phyloP scores from a whole-genome alignment of 2,329 filamentous ascomycete genomes.

The Paraphoma sp. region DNA sequence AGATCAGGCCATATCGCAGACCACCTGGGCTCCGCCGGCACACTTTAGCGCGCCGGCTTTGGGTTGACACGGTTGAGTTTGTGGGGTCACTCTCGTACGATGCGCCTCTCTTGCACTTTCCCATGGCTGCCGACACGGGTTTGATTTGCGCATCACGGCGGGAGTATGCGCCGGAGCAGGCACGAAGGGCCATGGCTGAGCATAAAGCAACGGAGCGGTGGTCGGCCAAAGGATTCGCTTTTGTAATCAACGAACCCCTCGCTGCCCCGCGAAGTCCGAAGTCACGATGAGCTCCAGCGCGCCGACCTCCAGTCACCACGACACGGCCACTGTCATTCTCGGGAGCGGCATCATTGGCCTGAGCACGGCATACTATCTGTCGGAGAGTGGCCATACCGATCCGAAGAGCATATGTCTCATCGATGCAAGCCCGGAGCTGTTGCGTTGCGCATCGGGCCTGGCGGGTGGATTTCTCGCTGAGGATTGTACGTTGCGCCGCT shows the following conservation, averaged over 20 bases:
- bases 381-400: constrained; percentile 47
- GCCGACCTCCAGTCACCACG: background rate
- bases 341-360: constrained; percentile 55
- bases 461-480: constrained; percentile 76
- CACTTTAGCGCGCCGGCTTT: constrained; percentile 7
- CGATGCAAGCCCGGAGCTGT: constrained; percentile 66
- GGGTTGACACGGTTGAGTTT: constrained; percentile 4
- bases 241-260: background rate
- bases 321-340: constrained; percentile 42
- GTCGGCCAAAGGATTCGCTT: background rate
- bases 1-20: constrained; percentile 2
- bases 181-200: background rate
- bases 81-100: constrained; percentile 16
- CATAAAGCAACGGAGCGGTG: background rate
- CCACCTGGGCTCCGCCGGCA: constrained; percentile 18
- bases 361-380: constrained; percentile 69
- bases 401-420: constrained; percentile 62
- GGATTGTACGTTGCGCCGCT: constrained; percentile 61
- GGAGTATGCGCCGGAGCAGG: background rate
- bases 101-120: constrained; percentile 2
- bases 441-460: constrained; percentile 75
- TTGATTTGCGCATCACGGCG: background rate
- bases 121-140: background rate
- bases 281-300: constrained; percentile 17
- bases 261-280: background rate